Percentiles rank a stretch among this genome's conserved stretches.
Evolutionary conservation across 2,329 filamentous ascomycete genomes (phyloP).

Genomic region (Phyllosticta citribraziliensis): DNA sequence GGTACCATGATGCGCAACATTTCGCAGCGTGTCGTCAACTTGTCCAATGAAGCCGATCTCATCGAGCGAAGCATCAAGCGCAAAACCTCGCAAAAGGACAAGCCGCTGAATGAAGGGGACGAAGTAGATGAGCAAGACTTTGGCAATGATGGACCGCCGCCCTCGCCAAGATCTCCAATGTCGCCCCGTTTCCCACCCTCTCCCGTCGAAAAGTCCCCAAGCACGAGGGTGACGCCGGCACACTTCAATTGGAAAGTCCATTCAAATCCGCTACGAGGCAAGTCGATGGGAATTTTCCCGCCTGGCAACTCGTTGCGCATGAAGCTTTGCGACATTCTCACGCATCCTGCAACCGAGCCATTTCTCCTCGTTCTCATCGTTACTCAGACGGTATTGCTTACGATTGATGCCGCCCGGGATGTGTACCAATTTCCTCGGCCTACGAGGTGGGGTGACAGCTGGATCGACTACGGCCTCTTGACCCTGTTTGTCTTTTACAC

Average conservation of each 20-base stretch:
- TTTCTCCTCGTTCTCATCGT: slow-evolving; percentile 80
- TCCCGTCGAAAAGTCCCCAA: slow-evolving; percentile 29
- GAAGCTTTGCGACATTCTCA: slow-evolving; percentile 69
- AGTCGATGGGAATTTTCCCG: slow-evolving; percentile 74
- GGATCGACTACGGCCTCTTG: slow-evolving; percentile 73
- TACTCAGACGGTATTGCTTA: slow-evolving; percentile 76
- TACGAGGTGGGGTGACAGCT: slow-evolving; percentile 53
- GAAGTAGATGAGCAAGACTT: slow-evolving; percentile 16
- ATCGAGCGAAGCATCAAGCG: slow-evolving; percentile 62
- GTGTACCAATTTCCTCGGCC: slow-evolving; percentile 56
- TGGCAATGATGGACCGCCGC: slow-evolving; percentile 29
- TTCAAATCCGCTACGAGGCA: slow-evolving; percentile 75
- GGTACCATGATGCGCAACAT: slow-evolving; percentile 54
- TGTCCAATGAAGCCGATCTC: slow-evolving; percentile 84
- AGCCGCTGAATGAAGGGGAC: slow-evolving; percentile 12
- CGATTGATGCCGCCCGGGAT: slow-evolving; percentile 67
- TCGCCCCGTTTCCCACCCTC: slow-evolving; percentile 18
- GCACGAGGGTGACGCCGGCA: slow-evolving; percentile 17
- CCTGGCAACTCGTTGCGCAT: slow-evolving; percentile 66
- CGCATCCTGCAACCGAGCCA: slow-evolving; percentile 80
- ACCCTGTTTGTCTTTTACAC: slow-evolving; percentile 84
- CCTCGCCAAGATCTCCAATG: slow-evolving; percentile 1
- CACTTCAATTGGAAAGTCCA: slow-evolving; percentile 28
- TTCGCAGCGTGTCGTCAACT: slow-evolving; percentile 95
- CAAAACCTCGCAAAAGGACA: slow-evolving; percentile 48